phyloP scores from a whole-genome alignment of 1,139 yeast genomes.

The Williopsis jadinii region DNA sequence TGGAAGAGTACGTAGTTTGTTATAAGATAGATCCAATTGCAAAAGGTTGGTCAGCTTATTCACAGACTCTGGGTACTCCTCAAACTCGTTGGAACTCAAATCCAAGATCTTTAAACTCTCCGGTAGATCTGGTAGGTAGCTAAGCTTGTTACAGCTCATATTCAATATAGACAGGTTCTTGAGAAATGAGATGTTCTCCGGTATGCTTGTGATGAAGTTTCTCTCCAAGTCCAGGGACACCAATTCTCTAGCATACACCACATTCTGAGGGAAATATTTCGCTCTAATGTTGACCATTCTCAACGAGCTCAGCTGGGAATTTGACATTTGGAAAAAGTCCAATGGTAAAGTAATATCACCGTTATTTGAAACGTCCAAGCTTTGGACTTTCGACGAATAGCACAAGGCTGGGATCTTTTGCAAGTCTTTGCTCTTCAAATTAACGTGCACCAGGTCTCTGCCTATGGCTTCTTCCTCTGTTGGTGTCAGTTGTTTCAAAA shows the following conservation, averaged over 20 bases:
- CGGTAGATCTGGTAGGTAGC: conserved; percentile 52
- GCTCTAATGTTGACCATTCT: conserved; percentile 71
- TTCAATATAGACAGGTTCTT: conserved; percentile 48
- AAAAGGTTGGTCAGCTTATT: conserved; percentile 52
- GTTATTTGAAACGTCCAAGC: conserved; percentile 78
- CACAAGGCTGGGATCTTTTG: conserved; percentile 82
- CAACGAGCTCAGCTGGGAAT: conserved; percentile 55
- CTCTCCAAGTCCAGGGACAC: conserved; percentile 73
- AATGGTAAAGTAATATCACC: conserved; percentile 79
- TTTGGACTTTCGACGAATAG: conserved; percentile 76
- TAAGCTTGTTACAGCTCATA: conserved; percentile 68
- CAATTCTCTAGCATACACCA: conserved; percentile 62
- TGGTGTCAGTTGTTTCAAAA: conserved; percentile 59
- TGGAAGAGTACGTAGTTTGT: conserved; percentile 58
- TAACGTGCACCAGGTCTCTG: conserved; percentile 67
- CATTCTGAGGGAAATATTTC: conserved; percentile 64
- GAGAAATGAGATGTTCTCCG: conserved; percentile 48
- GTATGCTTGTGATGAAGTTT: conserved; percentile 61
- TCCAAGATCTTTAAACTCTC: conserved; percentile 56
- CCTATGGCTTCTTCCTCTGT: conserved; percentile 60
- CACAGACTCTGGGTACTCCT: conserved; percentile 62
- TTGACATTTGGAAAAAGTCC: conserved; percentile 79
- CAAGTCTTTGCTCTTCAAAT: conserved; percentile 65
- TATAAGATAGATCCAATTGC: conserved; percentile 78
- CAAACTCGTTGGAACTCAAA: conserved; percentile 74